Conservation (phyloP, 1,139 yeast species). For the Meyerozyma athensensis region DNA sequence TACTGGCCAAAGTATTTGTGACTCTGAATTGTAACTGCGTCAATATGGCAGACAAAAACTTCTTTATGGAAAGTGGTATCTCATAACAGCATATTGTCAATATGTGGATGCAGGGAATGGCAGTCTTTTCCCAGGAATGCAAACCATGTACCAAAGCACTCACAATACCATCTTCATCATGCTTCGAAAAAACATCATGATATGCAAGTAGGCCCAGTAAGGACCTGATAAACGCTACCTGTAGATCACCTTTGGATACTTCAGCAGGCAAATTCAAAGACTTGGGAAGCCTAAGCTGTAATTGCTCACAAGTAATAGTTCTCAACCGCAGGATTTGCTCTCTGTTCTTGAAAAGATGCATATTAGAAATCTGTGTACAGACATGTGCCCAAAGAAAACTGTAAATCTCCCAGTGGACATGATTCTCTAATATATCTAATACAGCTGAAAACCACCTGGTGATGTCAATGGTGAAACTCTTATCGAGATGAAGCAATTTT, state of each 20-base stretch:
- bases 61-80: slow-evolving; percentile 68
- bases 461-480: slow-evolving; percentile 34
- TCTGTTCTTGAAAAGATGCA: slow-evolving; percentile 47
- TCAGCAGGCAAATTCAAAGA: slow-evolving; percentile 38
- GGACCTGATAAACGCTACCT: slow-evolving; percentile 61
- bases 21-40: slow-evolving; percentile 69
- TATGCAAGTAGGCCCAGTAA: slow-evolving; percentile 68
- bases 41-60: slow-evolving; percentile 59
- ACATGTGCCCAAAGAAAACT: slow-evolving; percentile 65
- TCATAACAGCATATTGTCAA: slow-evolving; percentile 78
- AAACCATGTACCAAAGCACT: slow-evolving; percentile 60
- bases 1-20: slow-evolving; percentile 63
- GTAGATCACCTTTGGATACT: slow-evolving; percentile 55
- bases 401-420: slow-evolving; percentile 67
- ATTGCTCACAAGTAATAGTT: slow-evolving; percentile 54
- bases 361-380: slow-evolving; percentile 66
- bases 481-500: slow-evolving; percentile 10
- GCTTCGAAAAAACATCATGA: slow-evolving; percentile 50
- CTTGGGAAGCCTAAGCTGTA: slow-evolving; percentile 47
- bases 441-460: slow-evolving; percentile 51
- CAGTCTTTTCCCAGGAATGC: slow-evolving; percentile 74
- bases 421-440: slow-evolving; percentile 46
- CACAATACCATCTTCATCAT: slow-evolving; percentile 67
- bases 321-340: slow-evolving; percentile 45
- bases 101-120: slow-evolving; percentile 73